phyloP scores from a whole-genome alignment of 2,329 filamentous ascomycete genomes.

The Pleoardoris graminearum region DNA sequence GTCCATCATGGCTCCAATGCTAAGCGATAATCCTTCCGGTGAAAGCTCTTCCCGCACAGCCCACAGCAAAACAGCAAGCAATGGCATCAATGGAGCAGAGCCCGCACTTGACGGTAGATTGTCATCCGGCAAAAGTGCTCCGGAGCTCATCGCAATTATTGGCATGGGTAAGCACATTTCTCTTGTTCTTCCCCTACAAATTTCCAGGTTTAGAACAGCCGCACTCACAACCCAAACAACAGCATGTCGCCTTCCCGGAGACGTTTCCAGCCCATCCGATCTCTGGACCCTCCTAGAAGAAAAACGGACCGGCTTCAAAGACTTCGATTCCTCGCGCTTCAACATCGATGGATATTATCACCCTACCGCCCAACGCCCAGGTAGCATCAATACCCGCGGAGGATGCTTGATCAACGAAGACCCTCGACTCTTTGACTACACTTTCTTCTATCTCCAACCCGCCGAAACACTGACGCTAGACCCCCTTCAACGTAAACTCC shows the following conservation, averaged over 20 bases:
- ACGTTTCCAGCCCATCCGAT: constrained; percentile 10
- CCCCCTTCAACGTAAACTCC: constrained; percentile 32
- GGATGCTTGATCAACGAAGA: constrained; percentile 41
- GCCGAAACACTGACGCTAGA: constrained; percentile 29
- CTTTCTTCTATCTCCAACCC: constrained; percentile 31
- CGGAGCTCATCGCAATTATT: no score
- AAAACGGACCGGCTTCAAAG: constrained; percentile 31
- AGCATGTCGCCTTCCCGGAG: constrained; percentile 30
- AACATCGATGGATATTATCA: constrained; percentile 43
- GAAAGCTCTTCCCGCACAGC: no score
- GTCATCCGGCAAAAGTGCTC: no score
- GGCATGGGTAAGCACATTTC: no score
- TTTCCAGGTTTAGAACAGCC: no score
- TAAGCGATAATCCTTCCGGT: no score
- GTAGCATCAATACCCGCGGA: constrained; percentile 23
- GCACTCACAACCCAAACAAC: no score
- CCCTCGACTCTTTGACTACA: constrained; percentile 41
- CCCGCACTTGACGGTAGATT: no score
- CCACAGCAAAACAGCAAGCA: no score
- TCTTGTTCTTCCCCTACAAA: no score
- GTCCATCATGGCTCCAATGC: no score
- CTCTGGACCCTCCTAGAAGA: constrained; percentile 37
- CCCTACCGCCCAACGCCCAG: constrained; percentile 22
- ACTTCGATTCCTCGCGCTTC: constrained; percentile 32
- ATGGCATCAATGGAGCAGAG: no score